Conservation (phyloP, 257 asterid genomes). For the Nyctanthes arbortristis region DNA sequence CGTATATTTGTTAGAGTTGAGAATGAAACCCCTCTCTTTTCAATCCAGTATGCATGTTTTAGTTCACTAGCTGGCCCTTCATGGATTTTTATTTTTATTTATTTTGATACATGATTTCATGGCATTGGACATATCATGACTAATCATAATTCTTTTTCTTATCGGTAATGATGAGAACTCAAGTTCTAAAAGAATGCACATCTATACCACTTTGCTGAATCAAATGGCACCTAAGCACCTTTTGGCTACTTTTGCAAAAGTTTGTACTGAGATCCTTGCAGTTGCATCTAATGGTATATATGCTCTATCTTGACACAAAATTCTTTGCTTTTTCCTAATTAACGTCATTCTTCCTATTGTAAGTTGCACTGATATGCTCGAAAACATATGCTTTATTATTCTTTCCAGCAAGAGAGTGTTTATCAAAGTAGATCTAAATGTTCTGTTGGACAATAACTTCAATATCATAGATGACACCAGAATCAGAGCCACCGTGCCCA, state of each 20-base stretch:
- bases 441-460: no score
- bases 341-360: no score
- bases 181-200: constrained; percentile 80
- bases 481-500: no score
- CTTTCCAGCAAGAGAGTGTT: constrained; percentile 90
- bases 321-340: not conserved
- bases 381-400: constrained; percentile 71
- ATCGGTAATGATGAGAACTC: constrained; percentile 86
- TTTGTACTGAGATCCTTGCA: constrained; percentile 94
- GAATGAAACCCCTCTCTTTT: constrained; percentile 60
- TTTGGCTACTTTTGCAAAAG: constrained; percentile 91
- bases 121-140: constrained; percentile 3
- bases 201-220: constrained; percentile 78
- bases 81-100: no score
- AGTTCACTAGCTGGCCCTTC: not conserved
- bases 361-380: not conserved
- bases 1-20: not conserved
- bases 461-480: no score
- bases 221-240: constrained; percentile 98
- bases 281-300: constrained; percentile 88
- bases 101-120: no score
- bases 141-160: constrained; percentile 13
- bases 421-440: no score
- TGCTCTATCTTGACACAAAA: no score
- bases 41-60: constrained; percentile 57